Conservation (phyloP, 2,329 filamentous ascomycete species). For the Rhynchosporium agropyri region DNA sequence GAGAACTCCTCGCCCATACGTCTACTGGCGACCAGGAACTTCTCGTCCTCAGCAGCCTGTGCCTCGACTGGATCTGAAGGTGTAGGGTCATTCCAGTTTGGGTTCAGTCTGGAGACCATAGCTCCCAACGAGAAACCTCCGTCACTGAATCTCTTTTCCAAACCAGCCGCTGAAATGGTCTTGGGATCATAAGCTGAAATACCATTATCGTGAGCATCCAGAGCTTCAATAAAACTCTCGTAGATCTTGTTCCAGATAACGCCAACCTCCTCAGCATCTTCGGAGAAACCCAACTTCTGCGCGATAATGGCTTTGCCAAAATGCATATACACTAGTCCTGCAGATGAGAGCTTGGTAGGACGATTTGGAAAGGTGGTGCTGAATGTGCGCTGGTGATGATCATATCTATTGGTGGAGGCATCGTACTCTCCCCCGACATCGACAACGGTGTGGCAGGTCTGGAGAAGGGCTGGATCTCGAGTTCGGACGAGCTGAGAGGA, state of each 20-base stretch:
- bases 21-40: slow-evolving; percentile 74
- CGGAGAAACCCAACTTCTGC: slow-evolving; percentile 60
- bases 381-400: slow-evolving; percentile 97
- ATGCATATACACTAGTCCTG: slow-evolving; percentile 93
- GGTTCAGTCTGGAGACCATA: slow-evolving; percentile 78
- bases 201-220: slow-evolving; percentile 98
- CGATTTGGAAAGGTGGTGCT: slow-evolving; percentile 80
- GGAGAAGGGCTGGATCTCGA: slow-evolving; percentile 77
- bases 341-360: slow-evolving; percentile 87
- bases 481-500: slow-evolving; percentile 79
- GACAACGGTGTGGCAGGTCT: slow-evolving; percentile 89
- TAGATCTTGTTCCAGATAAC: slow-evolving; percentile 89
- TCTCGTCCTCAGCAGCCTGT: slow-evolving; percentile 77
- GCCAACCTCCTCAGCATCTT: slow-evolving; percentile 67
- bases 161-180: slow-evolving; percentile 66
- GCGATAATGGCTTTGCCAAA: slow-evolving; percentile 86
- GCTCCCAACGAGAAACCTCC: slow-evolving; percentile 83
- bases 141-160: slow-evolving; percentile 82
- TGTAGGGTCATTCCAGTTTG: slow-evolving; percentile 72
- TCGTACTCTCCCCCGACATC: slow-evolving; percentile 98
- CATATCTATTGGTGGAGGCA: slow-evolving; percentile 74
- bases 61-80: slow-evolving; percentile 57
- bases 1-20: slow-evolving; percentile 91
- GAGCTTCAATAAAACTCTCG: slow-evolving; percentile 88
- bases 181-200: slow-evolving; percentile 79